A percentile compares a stretch with the other conserved stretches of the same genome.
These are phyloP conservation scores for Fomitopsis betulina DNA, from an alignment of 1,284 basidiomycete species.

Conservation along the genomic window DNA sequence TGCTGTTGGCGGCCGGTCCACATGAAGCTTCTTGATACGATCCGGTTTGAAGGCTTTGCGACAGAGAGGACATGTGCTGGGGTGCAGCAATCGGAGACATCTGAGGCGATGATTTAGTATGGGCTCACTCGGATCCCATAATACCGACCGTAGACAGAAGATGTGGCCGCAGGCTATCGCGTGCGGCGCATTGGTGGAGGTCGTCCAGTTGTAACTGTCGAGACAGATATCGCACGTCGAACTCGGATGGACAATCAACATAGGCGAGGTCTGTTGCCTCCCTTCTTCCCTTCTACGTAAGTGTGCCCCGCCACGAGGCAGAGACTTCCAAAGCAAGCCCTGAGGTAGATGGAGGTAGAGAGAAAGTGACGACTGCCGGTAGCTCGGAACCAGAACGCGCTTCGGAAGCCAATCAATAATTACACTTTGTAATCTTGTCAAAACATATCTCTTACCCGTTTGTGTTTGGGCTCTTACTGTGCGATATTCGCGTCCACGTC, in stretches of 20 bases:
- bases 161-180: conserved; percentile 67
- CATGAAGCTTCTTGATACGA: conserved; percentile 56
- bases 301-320: neutral
- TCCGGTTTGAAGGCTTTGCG: conserved; percentile 50
- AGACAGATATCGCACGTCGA: conserved; percentile 70
- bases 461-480: too few relatives aligned
- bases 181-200: conserved; percentile 45
- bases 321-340: neutral
- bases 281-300: neutral
- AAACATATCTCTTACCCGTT: too few relatives aligned
- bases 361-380: neutral
- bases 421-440: too few relatives aligned
- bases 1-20: conserved; percentile 33
- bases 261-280: conserved; percentile 5
- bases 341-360: neutral
- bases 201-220: conserved; percentile 49
- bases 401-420: too few relatives aligned
- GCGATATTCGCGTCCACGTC: too few relatives aligned
- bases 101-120: conserved; percentile 24
- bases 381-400: too few relatives aligned
- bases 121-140: conserved; percentile 4
- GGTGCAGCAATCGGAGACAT: conserved; percentile 45
- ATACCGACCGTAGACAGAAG: conserved; percentile 57
- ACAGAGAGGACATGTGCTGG: conserved; percentile 59
- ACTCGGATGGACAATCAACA: conserved; percentile 56